These are phyloP conservation scores for Aspergillus ochraceus DNA, from an alignment of 2,329 filamentous ascomycete genomes.

Conservation along the genomic window DNA sequence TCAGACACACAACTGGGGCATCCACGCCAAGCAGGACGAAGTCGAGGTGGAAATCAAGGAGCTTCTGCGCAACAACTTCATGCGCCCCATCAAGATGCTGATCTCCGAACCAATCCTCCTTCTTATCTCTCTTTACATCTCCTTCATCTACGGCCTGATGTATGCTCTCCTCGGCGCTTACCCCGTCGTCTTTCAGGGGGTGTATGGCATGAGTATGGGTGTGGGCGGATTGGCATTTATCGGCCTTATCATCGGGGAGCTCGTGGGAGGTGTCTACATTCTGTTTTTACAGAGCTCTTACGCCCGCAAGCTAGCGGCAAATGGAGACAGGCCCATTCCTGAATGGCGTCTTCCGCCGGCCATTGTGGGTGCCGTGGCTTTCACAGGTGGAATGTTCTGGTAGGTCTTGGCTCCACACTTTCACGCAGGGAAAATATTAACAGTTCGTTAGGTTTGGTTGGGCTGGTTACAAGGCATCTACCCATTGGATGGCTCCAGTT, in stretches of 20 bases:
- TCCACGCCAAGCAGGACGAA: conserved; percentile 57
- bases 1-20: conserved; percentile 60
- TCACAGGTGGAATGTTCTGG: conserved; percentile 41
- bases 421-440: not conserved
- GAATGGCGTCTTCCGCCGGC: conserved; percentile 37
- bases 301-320: conserved; percentile 29
- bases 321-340: conserved; percentile 30
- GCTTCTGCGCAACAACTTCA: conserved; percentile 51
- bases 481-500: conserved; percentile 37
- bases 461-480: conserved; percentile 32
- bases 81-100: conserved; percentile 41
- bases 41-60: conserved; percentile 54
- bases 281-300: conserved; percentile 31
- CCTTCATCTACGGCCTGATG: conserved; percentile 35
- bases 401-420: conserved; percentile 3
- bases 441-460: conserved; percentile 29
- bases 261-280: conserved; percentile 30
- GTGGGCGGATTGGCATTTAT: conserved; percentile 33
- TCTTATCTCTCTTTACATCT: conserved; percentile 33
- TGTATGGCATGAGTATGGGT: conserved; percentile 32
- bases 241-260: conserved; percentile 33
- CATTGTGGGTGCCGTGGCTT: conserved; percentile 33
- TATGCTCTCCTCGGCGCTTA: conserved; percentile 34
- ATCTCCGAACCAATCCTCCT: conserved; percentile 43
- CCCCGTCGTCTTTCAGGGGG: conserved; percentile 31